Evolutionary conservation across 2,329 filamentous ascomycete species (phyloP), one percentile per base, ranked within the genome.

Genomic region (Colletotrichum navitas): DNA sequence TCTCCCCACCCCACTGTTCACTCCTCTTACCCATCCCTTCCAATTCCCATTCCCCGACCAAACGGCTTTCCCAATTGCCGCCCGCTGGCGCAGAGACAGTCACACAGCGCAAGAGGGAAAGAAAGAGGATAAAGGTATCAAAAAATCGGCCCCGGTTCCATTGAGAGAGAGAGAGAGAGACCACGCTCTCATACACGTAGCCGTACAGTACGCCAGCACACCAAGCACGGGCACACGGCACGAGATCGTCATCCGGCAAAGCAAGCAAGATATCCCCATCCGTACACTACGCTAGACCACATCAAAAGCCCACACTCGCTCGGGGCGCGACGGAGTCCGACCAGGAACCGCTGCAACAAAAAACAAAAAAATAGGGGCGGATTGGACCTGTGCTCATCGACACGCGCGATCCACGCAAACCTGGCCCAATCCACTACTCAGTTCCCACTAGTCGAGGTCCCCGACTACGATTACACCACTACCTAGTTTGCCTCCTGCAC

Each of bases 1-100:
- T 64, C 52, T 62, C 67, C 60, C 60, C 60, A 63, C 51, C 69
- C 69, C 64, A 66, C 65, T 45, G 60, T 43, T 41, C 69, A 55
- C 64, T 49, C 59, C 47, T 72, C 24, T 36, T 11, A 36, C 34
- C 32, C n/a, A 55, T 56, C 55, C 65, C 66, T 60, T 60, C 55
- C 54, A 47, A 68, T 36, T 24, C 65, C 60, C 36, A 64, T 64
- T 60, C 32, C n/a, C 47, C 66, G 52, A 64, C 65, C 36, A 52
- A 60, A 63, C 59, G 54, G 69, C 59, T 16, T 49, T 49, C 14
- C 26, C 59, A 45, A 36, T 55, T 63, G 59, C 60, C 54, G 59
- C 67, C 47, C 47, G 62, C 47, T 64, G 54, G 68, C 65, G 65
- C 58, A 63, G 21, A 24, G 54, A 56, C 32, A 56, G 54, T 36